These are phyloP conservation scores for Penicillium italicum DNA, from an alignment of 2,329 filamentous ascomycete genomes.

Conservation along the genomic window DNA sequence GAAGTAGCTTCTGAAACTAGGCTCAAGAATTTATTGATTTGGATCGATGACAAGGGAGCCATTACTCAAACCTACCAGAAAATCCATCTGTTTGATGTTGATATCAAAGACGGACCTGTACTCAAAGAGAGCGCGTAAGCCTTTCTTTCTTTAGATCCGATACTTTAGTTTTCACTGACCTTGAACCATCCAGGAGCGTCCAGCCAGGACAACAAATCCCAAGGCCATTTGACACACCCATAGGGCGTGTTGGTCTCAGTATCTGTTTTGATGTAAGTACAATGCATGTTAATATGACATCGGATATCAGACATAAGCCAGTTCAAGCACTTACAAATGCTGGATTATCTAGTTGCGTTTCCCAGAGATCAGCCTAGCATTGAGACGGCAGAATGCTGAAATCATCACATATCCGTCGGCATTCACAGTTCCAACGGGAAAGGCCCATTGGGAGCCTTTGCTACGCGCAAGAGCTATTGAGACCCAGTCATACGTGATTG, in stretches of 20 bases:
- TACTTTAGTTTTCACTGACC: background rate
- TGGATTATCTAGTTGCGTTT: conserved; percentile 61
- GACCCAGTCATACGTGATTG: conserved; percentile 81
- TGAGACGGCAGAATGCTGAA: conserved; percentile 66
- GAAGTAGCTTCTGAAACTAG: conserved; percentile 57
- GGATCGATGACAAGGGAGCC: conserved; percentile 60
- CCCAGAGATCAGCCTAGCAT: conserved; percentile 66
- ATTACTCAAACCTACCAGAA: conserved; percentile 74
- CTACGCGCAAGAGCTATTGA: conserved; percentile 81
- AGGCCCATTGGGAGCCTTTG: conserved; percentile 79
- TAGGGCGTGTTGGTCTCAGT: conserved; percentile 72
- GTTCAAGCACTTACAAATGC: background rate
- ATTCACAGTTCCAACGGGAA: conserved; percentile 82
- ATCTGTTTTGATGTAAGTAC: conserved; percentile 77
- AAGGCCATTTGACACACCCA: conserved; percentile 65
- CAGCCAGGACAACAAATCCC: conserved; percentile 63
- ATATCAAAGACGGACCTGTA: conserved; percentile 54
- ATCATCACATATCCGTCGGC: conserved; percentile 83
- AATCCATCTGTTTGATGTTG: conserved; percentile 80
- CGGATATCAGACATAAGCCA: background rate
- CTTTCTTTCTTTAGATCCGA: background rate
- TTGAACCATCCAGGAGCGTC: conserved; percentile 48
- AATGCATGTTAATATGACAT: background rate
- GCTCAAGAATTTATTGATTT: conserved; percentile 63
- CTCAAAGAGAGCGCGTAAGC: conserved; percentile 59